Conservation (phyloP, 257 asterid species). For the Fraxinus cuspidata region DNA sequence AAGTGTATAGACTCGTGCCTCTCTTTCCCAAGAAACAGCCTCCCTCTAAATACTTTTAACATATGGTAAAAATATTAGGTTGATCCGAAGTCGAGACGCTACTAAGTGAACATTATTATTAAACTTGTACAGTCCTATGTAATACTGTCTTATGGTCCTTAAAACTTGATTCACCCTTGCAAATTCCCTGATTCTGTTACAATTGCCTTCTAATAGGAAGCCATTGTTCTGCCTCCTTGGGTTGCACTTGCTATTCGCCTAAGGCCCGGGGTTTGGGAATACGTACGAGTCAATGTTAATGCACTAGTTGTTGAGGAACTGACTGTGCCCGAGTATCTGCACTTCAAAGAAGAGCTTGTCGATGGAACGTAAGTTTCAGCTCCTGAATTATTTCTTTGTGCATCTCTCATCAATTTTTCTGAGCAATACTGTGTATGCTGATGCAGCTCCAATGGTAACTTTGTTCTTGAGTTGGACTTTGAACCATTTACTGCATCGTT, state of each 20-base stretch:
- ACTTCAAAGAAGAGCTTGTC: slow-evolving; percentile 35
- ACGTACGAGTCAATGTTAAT: slow-evolving; percentile 30
- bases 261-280: slow-evolving; percentile 51
- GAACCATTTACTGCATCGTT: slow-evolving; percentile 32
- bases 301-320: slow-evolving; percentile 23
- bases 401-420: neutral
- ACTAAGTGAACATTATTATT: neutral
- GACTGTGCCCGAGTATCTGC: slow-evolving; percentile 31
- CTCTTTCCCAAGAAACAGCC: neutral
- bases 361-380: slow-evolving; percentile 24
- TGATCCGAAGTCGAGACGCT: neutral
- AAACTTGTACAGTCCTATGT: neutral
- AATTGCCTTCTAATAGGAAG: slow-evolving; percentile 26
- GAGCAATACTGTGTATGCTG: neutral
- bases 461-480: slow-evolving; percentile 39
- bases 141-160: neutral
- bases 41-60: neutral
- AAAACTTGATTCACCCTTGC: neutral
- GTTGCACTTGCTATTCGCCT: slow-evolving; percentile 41
- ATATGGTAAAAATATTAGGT: neutral
- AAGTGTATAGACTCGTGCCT: neutral
- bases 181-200: neutral
- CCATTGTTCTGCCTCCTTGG: slow-evolving; percentile 31
- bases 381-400: neutral
- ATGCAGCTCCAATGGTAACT: slow-evolving; percentile 13